These are phyloP conservation scores for Axilococcus clingmanii DNA, from an alignment of 139 green algal species.

Conservation along the genomic window DNA sequence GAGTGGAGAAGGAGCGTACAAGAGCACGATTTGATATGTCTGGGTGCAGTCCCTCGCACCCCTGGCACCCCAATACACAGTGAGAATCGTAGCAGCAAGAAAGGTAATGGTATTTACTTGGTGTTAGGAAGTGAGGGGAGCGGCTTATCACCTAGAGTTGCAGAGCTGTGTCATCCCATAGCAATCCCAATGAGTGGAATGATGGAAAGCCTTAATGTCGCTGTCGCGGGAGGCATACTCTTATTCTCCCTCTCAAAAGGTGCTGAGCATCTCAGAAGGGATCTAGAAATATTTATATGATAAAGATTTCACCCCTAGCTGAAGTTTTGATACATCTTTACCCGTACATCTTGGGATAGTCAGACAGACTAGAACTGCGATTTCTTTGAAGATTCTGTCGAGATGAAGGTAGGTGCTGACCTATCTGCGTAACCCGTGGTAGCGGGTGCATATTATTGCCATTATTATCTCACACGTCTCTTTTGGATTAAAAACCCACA, in stretches of 20 bases:
- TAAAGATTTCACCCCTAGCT: no score
- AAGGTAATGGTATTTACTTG: slow-evolving; percentile 33
- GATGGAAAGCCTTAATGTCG: slow-evolving; percentile 80
- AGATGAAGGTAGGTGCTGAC: no score
- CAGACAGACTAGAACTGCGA: no score
- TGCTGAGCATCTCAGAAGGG: not conserved
- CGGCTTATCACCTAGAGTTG: slow-evolving; percentile 43
- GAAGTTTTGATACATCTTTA: no score
- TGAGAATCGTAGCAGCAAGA: not conserved
- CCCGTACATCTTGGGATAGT: no score
- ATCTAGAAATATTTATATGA: no score
- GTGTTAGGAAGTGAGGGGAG: slow-evolving; percentile 71
- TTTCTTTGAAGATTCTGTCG: no score
- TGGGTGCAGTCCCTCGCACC: no score
- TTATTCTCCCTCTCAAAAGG: slow-evolving; percentile 30
- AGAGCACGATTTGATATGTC: slow-evolving; percentile 19
- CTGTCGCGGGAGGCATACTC: slow-evolving; percentile 50
- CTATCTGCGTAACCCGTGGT: no score
- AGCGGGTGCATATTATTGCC: no score
- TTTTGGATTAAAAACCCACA: no score
- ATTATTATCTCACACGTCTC: no score
- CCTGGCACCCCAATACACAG: not conserved
- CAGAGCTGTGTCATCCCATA: slow-evolving; percentile 27
- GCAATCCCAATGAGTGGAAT: slow-evolving; percentile 49
- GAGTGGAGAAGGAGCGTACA: slow-evolving; percentile 18